Evolutionary conservation across 805 yeast genomes (phyloP), one percentile per base, ranked within the genome.

Genomic region (Kuraishia ogatae): DNA sequence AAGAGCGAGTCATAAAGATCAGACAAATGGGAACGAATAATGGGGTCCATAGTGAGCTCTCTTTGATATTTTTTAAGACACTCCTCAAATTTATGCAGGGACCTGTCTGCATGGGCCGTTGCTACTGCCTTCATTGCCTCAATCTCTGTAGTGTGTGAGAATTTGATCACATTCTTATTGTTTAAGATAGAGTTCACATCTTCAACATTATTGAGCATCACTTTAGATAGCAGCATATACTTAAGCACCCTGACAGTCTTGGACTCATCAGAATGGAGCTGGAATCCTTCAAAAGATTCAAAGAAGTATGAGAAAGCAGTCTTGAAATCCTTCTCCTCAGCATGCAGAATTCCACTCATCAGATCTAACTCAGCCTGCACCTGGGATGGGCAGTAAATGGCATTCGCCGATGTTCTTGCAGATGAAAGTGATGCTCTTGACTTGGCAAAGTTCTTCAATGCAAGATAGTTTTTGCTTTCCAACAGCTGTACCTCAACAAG

Each of bases 71-170:
- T 75, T 56, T 82, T 77, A 61, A 94, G 75, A 17, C 96, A 87
- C n/a, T 79, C 74, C 71, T 96, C 97, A 64, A 94, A 91, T 61
- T 93, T 97, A 66, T 87, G 83, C 66, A 94, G 79, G 4, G 97
- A 88, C 72, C 97, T 85, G 70, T 93, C 85, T 35, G 89, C 80
- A 68, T 92, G 92, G 3, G 98, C 97, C 43, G 83, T 78, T 1
- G 98, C 87, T 59, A 94, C 89, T 2, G 97, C 87, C 69, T 86
- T 89, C 96, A 94, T 92, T 19, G 98, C 97, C 63, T 94, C 98
- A 58, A 94, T 87, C 54, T 89, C 96, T 55, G 82, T 83, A 15
- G 93, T 88, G 58, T 87, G 85, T 66, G 64, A 54, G 50, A 39
- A 58, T 28, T 56, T 56, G 49, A 52, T 35, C 15, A 73, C 79